Evolutionary conservation across 345 rosid genomes (phyloP), one percentile per base, ranked within the genome.

Genomic region (Salix udensis): DNA sequence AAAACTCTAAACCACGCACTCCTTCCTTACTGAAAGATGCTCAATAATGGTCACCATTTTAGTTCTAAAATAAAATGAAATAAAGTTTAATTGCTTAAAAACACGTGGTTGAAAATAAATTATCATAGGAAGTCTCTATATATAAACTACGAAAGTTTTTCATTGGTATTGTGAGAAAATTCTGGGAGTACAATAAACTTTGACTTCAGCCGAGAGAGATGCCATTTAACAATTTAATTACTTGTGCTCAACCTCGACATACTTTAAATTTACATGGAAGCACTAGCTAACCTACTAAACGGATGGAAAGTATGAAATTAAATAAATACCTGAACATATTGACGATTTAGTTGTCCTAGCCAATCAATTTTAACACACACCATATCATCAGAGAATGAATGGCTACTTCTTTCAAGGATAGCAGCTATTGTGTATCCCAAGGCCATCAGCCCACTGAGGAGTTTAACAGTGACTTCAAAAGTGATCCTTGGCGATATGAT

Each of bases 401-500:
- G 99, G 86, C 98, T 96, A 75, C 84, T 94, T 82, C 99, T 88
- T 88, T 94, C 91, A 78, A 96, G 98, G 78, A 96, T 96, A 71
- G 97, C 75, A 73, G 98, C 94, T 85, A 96, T 94, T 65, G 98
- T 96, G 83, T 96, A 96, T 78, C 97, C 99, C 82, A 96, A 76
- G 58, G 99, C 96, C 99, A 96, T 96, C 68, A 96, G 89, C 77
- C 99, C 98, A 82, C 99, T 98, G 70, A 96, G 99, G 77, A 96
- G 97, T 68, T 98, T 97, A 70, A 96, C 99, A 50, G 94, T 90
- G 64, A 94, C 99, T 91, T 92, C 98, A 85, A 96, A 96, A 19
- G 97, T 94, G 79, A 96, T 96, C 85, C 99, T 90, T 67, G 99
- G 99, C 48, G 99, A 96, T 84, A 96, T 96, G 52, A 96, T 97